Conservation (phyloP, 257 asterid genomes). For the Ballota nigra region DNA sequence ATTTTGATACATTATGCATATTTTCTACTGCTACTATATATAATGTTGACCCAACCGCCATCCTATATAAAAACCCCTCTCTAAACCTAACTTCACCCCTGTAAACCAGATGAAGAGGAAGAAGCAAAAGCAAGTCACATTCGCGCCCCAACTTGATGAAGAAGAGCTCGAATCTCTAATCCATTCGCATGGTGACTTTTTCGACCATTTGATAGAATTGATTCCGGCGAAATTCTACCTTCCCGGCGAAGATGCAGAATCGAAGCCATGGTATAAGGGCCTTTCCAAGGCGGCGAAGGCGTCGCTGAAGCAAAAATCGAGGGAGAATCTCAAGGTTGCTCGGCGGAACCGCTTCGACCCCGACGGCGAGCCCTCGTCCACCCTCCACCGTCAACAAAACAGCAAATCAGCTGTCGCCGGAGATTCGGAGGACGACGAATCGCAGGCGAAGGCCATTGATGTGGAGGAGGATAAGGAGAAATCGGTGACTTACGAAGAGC, state of each 20-base stretch:
- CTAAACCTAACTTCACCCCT: slow-evolving; percentile 19
- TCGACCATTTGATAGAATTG: slow-evolving; percentile 60
- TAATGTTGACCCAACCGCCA: too few relatives aligned
- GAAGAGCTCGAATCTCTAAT: slow-evolving; percentile 50
- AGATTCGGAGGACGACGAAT: slow-evolving; percentile 26
- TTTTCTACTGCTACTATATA: too few relatives aligned
- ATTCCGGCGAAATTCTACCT: slow-evolving; percentile 83
- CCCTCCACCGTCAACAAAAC: slow-evolving; percentile 46
- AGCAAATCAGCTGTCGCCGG: background rate
- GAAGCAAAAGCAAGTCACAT: slow-evolving; percentile 35
- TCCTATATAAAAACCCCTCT: background rate
- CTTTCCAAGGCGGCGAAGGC: slow-evolving; percentile 81
- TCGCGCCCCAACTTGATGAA: background rate
- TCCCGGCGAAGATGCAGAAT: slow-evolving; percentile 56
- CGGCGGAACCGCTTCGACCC: slow-evolving; percentile 89
- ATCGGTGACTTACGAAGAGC: slow-evolving; percentile 73
- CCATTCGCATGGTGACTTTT: slow-evolving; percentile 46
- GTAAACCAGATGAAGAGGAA: slow-evolving; percentile 36
- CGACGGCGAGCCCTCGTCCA: slow-evolving; percentile 48
- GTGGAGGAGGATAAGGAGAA: slow-evolving; percentile 30
- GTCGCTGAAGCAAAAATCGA: slow-evolving; percentile 59
- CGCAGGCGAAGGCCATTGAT: slow-evolving; percentile 18
- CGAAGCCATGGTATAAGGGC: slow-evolving; percentile 76
- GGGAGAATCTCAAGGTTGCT: slow-evolving; percentile 55
- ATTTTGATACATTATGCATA: too few relatives aligned